These are phyloP conservation scores for Pelargonium citronellum DNA, from an alignment of 441 rosid species.

Conservation along the genomic window DNA sequence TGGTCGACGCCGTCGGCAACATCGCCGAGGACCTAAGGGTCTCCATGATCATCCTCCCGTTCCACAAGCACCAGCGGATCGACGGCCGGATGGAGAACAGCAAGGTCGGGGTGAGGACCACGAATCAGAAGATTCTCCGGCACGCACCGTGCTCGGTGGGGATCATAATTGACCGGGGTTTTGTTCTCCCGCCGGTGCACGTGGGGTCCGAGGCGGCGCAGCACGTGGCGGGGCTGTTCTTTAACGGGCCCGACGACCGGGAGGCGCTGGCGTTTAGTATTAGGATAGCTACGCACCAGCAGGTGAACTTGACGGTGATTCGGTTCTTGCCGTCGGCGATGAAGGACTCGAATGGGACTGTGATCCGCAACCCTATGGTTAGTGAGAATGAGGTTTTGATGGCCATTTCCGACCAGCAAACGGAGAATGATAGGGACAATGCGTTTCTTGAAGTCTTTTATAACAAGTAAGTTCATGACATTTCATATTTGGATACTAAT, in stretches of 20 bases:
- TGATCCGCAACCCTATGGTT: conserved; percentile 4
- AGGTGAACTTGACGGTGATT: conserved; percentile 48
- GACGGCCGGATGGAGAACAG: conserved; percentile 60
- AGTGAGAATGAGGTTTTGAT: conserved; percentile 36
- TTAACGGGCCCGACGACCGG: conserved; percentile 83
- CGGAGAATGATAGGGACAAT: conserved; percentile 39
- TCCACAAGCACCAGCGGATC: conserved; percentile 83
- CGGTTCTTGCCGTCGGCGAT: conserved; percentile 36
- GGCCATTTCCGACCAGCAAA: conserved; percentile 39
- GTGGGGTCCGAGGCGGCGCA: conserved; percentile 41
- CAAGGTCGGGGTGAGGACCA: conserved; percentile 52
- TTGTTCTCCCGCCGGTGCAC: conserved; percentile 62
- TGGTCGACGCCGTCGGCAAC: conserved; percentile 58
- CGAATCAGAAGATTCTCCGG: conserved; percentile 62
- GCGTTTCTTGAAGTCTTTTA: conserved; percentile 50
- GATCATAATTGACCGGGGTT: conserved; percentile 55
- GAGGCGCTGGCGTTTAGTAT: conserved; percentile 76
- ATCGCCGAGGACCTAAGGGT: conserved; percentile 59
- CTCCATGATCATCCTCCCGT: conserved; percentile 60
- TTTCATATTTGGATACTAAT: no score
- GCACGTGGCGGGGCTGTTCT: conserved; percentile 57
- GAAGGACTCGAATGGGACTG: conserved; percentile 12
- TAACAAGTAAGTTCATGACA: no score
- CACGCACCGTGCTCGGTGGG: conserved; percentile 78
- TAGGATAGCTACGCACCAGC: conserved; percentile 42